These are phyloP conservation scores for Fagopyrum tataricum DNA, from an alignment of 148 eudicot genomes.

Conservation along the genomic window DNA sequence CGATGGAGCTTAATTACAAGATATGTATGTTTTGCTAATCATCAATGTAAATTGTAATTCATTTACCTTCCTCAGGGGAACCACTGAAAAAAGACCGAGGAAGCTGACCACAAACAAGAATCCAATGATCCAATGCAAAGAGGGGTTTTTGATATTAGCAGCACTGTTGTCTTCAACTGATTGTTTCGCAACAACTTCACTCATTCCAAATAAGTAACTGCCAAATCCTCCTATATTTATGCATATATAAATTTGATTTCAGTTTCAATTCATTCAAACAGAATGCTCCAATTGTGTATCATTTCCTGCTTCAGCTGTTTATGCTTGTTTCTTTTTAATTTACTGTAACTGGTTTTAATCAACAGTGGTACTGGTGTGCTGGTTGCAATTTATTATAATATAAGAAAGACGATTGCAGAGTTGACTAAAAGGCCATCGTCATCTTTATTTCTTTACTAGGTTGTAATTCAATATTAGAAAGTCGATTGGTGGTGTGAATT, in stretches of 20 bases:
- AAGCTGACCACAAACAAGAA: constrained; percentile 81
- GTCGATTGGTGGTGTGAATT: not conserved
- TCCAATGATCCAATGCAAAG: constrained; percentile 59
- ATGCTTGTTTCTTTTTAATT: not conserved
- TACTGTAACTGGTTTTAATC: too few species aligned
- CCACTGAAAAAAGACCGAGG: constrained; percentile 68
- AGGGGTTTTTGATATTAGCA: constrained; percentile 46
- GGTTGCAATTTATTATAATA: too few species aligned
- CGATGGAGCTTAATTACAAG: not conserved
- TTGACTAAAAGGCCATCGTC: too few species aligned
- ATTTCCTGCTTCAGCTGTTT: too few species aligned
- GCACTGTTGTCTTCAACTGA: constrained; percentile 30
- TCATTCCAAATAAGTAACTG: constrained; percentile 80
- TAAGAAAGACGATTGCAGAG: not conserved
- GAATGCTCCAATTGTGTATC: too few species aligned
- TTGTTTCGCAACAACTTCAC: constrained; percentile 45
- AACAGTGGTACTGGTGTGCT: too few species aligned
- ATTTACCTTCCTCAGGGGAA: constrained; percentile 73
- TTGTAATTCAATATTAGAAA: not conserved
- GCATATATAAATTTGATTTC: too few species aligned
- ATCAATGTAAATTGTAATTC: not conserved
- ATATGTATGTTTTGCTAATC: not conserved
- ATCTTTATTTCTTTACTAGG: too few species aligned
- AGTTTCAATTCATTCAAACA: too few species aligned
- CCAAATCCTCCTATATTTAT: constrained; percentile 69